Evolutionary conservation across 2,329 filamentous ascomycete genomes (phyloP), one percentile per base, ranked within the genome.

Genomic region (Colletotrichum tanaceti): DNA sequence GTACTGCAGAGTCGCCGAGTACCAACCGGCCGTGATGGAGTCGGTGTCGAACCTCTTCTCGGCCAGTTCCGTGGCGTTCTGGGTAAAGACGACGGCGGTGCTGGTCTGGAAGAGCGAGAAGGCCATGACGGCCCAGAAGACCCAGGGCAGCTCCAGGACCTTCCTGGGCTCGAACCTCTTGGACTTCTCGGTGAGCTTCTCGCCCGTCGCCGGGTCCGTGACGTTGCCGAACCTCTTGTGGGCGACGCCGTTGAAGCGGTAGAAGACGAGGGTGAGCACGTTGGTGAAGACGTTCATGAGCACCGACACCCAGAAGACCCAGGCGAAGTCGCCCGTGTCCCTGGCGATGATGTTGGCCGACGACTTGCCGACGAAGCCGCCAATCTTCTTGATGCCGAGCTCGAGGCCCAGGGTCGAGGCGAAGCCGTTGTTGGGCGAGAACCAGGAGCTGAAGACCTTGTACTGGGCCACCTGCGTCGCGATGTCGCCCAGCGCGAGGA

Each of bases 271-370:
- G 0, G 87, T 89, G 1, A 83, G 80, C 0, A 83, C 73, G 62
- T 90, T 90, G 10, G 87, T 89, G 70, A 90, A 90, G 2, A 90
- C 65, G 66, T 90, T 89, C 85, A 90, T 89, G 72, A 88, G 86
- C 0, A 90, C 87, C 0, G 85, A 82, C 11, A 84, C 84, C 88
- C 88, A 90, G 73, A 85, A 90, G 0, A 86, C 86, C 86, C 87
- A 90, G 60, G 84, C 83, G 53, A 90, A 90, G 72, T 90, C 82
- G 0, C 87, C 86, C 0, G 85, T 86, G 14, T 84, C 85, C 71
- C 78, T 81, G 0, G 87, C 82, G 32, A 89, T 89, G 24, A 88
- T 79, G 53, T 90, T 90, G 3, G 87, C 86, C 0, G 87, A 87
- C 0, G 86, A 82, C 71, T 88, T 87, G 13, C 88, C 88, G 1